phyloP scores from a whole-genome alignment of 2,329 filamentous ascomycete genomes.

The Ascochyta pisi region DNA sequence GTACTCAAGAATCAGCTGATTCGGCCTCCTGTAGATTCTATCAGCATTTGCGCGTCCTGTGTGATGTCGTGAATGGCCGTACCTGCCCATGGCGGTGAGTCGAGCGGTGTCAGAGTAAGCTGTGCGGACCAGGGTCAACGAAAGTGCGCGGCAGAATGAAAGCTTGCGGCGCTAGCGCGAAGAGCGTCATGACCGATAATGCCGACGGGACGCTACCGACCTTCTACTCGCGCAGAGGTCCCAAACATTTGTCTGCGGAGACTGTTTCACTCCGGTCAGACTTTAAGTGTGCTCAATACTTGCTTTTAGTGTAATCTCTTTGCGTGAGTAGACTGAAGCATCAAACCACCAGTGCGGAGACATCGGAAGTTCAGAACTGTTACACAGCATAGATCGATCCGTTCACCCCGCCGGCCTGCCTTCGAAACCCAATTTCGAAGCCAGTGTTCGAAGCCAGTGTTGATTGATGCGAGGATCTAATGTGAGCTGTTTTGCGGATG shows the following conservation, averaged over 20 bases:
- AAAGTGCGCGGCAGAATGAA: slow-evolving; percentile 7
- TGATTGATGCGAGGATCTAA: not conserved
- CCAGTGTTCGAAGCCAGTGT: not conserved
- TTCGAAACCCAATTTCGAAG: not conserved
- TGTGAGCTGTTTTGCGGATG: not conserved
- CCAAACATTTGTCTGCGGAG: not conserved
- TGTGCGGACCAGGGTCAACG: slow-evolving; percentile 6
- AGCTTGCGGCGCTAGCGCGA: slow-evolving; percentile 7
- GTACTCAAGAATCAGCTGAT: slow-evolving; percentile 84
- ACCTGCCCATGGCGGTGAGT: slow-evolving; percentile 20
- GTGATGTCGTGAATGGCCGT: slow-evolving; percentile 6
- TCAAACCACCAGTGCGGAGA: not conserved
- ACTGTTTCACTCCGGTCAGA: not conserved
- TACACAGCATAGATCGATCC: not conserved
- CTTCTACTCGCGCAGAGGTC: not conserved
- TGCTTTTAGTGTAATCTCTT: not conserved
- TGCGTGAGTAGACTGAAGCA: not conserved
- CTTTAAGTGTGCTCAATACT: not conserved
- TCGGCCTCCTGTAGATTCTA: slow-evolving; percentile 67
- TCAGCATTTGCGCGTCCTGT: slow-evolving; percentile 9
- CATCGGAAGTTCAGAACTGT: not conserved
- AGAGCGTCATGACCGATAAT: slow-evolving; percentile 3
- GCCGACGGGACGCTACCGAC: not conserved
- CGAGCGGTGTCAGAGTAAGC: slow-evolving; percentile 15
- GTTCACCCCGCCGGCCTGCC: not conserved